Percentiles rank a stretch among this genome's conserved stretches.
phyloP scores from a whole-genome alignment of 2,329 filamentous ascomycete genomes.

The Alternaria metachromatica region DNA sequence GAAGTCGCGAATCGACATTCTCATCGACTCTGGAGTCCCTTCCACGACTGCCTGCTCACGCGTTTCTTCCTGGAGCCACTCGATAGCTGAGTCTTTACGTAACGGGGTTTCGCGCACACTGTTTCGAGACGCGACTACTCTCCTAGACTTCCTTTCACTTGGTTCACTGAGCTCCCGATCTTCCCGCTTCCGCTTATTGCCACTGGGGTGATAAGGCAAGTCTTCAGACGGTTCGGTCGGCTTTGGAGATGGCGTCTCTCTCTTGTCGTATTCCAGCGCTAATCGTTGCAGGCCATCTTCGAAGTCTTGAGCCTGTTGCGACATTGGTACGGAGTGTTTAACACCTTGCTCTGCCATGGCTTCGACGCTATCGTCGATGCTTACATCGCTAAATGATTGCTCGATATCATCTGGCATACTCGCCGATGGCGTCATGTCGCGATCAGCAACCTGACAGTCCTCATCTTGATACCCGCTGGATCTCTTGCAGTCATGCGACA shows the following conservation, averaged over 20 bases:
- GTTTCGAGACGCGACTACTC: too few species aligned
- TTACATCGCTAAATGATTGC: not conserved
- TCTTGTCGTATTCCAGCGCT: not conserved
- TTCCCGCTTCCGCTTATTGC: not conserved
- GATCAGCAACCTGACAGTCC: fast-evolving
- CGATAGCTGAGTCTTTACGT: too few species aligned
- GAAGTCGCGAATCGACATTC: not conserved
- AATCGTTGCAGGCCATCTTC: not conserved
- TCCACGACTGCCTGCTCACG: not conserved
- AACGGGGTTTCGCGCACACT: too few species aligned
- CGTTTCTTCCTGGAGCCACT: not conserved
- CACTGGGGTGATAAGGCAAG: not conserved
- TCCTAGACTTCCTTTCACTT: not conserved
- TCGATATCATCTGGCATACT: not conserved
- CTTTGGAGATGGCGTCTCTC: not conserved
- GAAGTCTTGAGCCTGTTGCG: not conserved
- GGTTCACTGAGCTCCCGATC: too few species aligned
- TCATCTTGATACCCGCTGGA: fast-evolving
- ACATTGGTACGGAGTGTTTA: fast-evolving
- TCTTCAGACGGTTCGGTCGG: not conserved
- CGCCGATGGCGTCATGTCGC: not conserved
- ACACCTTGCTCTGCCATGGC: fast-evolving
- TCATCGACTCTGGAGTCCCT: not conserved
- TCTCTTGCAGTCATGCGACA: not conserved
- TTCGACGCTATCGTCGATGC: not conserved